These are phyloP conservation scores for Mycena rebaudengoi DNA, from an alignment of 768 basidiomycete genomes.

Conservation along the genomic window DNA sequence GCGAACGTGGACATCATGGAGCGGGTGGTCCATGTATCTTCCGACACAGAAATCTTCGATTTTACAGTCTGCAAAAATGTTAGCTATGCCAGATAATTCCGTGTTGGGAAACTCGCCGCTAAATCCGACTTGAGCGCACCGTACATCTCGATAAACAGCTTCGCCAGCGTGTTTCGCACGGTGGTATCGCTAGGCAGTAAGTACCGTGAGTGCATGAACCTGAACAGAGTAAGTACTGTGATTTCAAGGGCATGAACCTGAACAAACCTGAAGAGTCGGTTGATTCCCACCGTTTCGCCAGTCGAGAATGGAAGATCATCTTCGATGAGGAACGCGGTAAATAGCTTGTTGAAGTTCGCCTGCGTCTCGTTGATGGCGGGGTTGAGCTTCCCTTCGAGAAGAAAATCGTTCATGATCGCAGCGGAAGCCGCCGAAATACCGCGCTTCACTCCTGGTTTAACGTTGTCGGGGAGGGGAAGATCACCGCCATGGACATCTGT, in stretches of 20 bases:
- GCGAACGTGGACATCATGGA: constrained; percentile 45
- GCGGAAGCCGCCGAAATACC: background rate
- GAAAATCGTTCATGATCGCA: constrained; percentile 37
- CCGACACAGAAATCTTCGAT: constrained; percentile 34
- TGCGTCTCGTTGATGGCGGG: constrained; percentile 34
- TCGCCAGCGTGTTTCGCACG: constrained; percentile 31
- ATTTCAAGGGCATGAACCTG: background rate
- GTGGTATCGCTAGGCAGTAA: constrained; percentile 34
- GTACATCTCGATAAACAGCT: constrained; percentile 27
- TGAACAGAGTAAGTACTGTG: background rate
- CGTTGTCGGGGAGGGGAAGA: constrained; percentile 17
- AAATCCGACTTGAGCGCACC: constrained; percentile 27
- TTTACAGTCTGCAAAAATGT: constrained; percentile 24
- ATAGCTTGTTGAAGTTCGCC: constrained; percentile 37
- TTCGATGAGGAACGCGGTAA: constrained; percentile 43
- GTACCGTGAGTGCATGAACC: background rate
- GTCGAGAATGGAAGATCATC: constrained; percentile 42
- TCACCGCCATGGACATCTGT: background rate
- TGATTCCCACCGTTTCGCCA: constrained; percentile 21
- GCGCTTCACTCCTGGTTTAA: constrained; percentile 9
- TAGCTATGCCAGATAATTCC: background rate
- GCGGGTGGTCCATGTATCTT: constrained; percentile 42
- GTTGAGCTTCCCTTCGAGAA: constrained; percentile 45
- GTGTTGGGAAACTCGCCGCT: constrained; percentile 10
- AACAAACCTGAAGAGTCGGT: background rate